phyloP scores from a whole-genome alignment of 345 rosid genomes.

The Hypericum perforatum region DNA sequence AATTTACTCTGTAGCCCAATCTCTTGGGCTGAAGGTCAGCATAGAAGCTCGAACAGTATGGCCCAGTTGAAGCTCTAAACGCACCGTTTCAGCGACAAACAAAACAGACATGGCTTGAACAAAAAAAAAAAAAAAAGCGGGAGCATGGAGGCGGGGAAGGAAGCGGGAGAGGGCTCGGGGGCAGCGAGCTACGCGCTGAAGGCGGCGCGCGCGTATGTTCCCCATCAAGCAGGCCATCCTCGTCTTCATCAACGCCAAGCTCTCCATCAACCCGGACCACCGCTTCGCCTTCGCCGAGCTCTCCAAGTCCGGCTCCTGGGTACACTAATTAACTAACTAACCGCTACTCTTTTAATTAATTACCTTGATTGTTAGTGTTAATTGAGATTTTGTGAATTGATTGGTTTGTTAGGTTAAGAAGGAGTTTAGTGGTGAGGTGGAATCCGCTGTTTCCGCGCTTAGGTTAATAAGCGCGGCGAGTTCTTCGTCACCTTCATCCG shows the following conservation, averaged over 20 bases:
- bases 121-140: too few relatives aligned
- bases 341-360: not conserved
- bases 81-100: too few relatives aligned
- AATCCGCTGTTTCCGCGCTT: constrained; percentile 49
- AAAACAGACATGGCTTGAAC: too few relatives aligned
- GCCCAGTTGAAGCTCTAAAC: too few relatives aligned
- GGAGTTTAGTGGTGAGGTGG: constrained; percentile 72
- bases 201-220: constrained; percentile 38
- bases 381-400: not conserved
- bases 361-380: not conserved
- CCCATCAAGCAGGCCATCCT: constrained; percentile 69
- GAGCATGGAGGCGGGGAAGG: too few relatives aligned
- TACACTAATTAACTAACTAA: too few relatives aligned
- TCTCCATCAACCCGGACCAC: constrained; percentile 77
- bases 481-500: constrained; percentile 42
- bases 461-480: constrained; percentile 48
- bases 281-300: constrained; percentile 89
- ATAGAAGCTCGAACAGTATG: too few relatives aligned
- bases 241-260: constrained; percentile 71
- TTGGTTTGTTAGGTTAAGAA: constrained; percentile 43
- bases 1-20: too few relatives aligned
- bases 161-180: constrained; percentile 19
- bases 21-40: too few relatives aligned
- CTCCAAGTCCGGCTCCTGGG: constrained; percentile 79
- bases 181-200: constrained; percentile 40